Conservation (phyloP, 768 basidiomycete genomes). For the Tricholoma saponaceum region DNA sequence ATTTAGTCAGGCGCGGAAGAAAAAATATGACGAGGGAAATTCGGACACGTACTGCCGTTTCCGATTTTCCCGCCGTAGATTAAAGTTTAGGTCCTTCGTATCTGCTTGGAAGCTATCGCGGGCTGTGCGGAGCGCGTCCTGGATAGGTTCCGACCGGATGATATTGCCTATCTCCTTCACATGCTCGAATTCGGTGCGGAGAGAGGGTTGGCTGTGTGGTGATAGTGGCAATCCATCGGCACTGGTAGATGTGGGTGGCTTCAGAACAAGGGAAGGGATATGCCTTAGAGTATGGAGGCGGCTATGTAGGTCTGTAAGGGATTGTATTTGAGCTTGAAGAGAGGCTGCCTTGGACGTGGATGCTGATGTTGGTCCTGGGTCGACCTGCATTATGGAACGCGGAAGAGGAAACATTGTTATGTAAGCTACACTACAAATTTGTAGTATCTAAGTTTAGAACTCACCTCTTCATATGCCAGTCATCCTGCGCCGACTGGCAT, state of each 20-base stretch:
- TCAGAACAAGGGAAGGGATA: slow-evolving; percentile 42
- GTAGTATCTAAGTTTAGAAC: not conserved
- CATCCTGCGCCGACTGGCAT: slow-evolving; percentile 20
- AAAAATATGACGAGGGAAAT: not conserved
- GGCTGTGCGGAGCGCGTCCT: slow-evolving; percentile 55
- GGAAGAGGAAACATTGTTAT: slow-evolving; percentile 2
- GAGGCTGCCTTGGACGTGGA: not conserved
- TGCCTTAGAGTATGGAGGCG: slow-evolving; percentile 42
- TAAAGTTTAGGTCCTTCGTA: slow-evolving; percentile 40
- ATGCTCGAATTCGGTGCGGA: slow-evolving; percentile 39
- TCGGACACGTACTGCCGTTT: slow-evolving; percentile 50
- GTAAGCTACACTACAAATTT: not conserved
- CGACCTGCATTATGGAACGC: slow-evolving; percentile 11
- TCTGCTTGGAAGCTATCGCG: slow-evolving; percentile 52
- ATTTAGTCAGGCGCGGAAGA: slow-evolving; percentile 2
- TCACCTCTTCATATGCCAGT: slow-evolving; percentile 15
- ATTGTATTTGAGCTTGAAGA: slow-evolving; percentile 41
- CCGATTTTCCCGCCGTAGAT: slow-evolving; percentile 43
- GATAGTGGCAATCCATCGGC: slow-evolving; percentile 13
- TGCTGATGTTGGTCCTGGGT: slow-evolving; percentile 1
- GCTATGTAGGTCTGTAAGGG: slow-evolving; percentile 41
- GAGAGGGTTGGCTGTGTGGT: slow-evolving; percentile 15
- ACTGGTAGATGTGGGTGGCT: slow-evolving; percentile 24
- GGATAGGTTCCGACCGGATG: slow-evolving; percentile 47
- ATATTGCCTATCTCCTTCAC: slow-evolving; percentile 44